phyloP scores from a whole-genome alignment of 192 early-diverging fungal species.

The Radiomyces spectabilis region DNA sequence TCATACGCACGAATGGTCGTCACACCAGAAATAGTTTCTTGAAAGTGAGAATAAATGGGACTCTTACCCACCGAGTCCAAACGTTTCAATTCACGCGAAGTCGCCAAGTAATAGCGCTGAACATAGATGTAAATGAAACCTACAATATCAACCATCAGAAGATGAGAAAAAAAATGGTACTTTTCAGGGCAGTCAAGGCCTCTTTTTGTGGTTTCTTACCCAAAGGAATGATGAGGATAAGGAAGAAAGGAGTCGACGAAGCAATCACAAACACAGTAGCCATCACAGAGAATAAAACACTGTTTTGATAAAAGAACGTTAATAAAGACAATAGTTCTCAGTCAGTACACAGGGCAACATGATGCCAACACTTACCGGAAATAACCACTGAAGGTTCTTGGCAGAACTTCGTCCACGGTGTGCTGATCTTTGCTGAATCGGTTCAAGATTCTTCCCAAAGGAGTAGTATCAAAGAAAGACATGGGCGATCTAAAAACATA shows the following conservation, averaged over 20 bases:
- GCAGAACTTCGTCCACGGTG: conserved; percentile 68
- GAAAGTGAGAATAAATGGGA: conserved; percentile 75
- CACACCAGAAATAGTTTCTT: conserved; percentile 57
- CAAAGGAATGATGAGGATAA: conserved; percentile 41
- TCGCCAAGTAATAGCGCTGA: conserved; percentile 57
- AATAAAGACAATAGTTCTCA: conserved; percentile 10
- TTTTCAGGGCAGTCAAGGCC: no score
- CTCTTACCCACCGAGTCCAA: conserved; percentile 73
- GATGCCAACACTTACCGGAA: conserved; percentile 12
- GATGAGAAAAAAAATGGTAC: neutral
- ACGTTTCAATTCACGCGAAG: conserved; percentile 74
- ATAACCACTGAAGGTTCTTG: conserved; percentile 44
- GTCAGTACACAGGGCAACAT: neutral
- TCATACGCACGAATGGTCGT: conserved; percentile 64
- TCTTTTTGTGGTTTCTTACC: neutral
- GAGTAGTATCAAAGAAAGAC: conserved; percentile 74
- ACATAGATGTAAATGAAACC: conserved; percentile 36
- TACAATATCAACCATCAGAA: neutral
- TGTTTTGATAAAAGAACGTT: conserved; percentile 1
- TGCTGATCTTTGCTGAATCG: conserved; percentile 86
- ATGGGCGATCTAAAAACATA: conserved; percentile 49
- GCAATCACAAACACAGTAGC: conserved; percentile 39
- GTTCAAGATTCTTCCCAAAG: conserved; percentile 80
- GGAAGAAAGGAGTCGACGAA: conserved; percentile 34
- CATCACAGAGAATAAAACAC: conserved; percentile 26